phyloP scores from a whole-genome alignment of 192 early-diverging fungal genomes.

The Backusella macrospora region DNA sequence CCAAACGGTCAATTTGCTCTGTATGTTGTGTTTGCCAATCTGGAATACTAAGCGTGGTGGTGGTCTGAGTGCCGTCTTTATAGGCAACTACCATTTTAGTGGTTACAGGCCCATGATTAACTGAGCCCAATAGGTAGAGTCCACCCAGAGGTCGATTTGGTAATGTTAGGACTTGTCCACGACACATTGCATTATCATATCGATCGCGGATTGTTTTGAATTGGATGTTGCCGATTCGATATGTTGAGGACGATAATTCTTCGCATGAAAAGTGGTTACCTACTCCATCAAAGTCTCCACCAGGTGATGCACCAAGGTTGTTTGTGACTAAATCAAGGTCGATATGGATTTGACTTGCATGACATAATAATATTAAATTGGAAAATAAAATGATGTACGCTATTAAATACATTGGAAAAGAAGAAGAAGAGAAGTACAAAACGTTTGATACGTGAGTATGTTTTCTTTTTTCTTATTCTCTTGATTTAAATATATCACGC shows the following conservation, averaged over 20 bases:
- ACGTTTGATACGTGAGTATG: conserved; percentile 12
- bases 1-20: conserved; percentile 16
- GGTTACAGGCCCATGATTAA: conserved; percentile 10
- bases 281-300: conserved; percentile 9
- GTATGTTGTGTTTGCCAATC: conserved; percentile 27
- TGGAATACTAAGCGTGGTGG: conserved; percentile 19
- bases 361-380: background rate
- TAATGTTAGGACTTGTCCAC: background rate
- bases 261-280: background rate
- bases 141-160: background rate
- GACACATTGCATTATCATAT: conserved; percentile 17
- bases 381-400: background rate
- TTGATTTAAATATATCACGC: background rate
- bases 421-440: too few relatives aligned
- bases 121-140: conserved; percentile 21
- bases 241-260: background rate
- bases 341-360: background rate
- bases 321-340: background rate
- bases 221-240: background rate
- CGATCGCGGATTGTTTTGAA: background rate
- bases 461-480: background rate
- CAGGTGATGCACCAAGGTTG: background rate
- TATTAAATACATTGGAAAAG: background rate
- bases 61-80: conserved; percentile 15
- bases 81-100: conserved; percentile 19